phyloP scores from a whole-genome alignment of 2,329 filamentous ascomycete species.

The Colletotrichum noveboracense region DNA sequence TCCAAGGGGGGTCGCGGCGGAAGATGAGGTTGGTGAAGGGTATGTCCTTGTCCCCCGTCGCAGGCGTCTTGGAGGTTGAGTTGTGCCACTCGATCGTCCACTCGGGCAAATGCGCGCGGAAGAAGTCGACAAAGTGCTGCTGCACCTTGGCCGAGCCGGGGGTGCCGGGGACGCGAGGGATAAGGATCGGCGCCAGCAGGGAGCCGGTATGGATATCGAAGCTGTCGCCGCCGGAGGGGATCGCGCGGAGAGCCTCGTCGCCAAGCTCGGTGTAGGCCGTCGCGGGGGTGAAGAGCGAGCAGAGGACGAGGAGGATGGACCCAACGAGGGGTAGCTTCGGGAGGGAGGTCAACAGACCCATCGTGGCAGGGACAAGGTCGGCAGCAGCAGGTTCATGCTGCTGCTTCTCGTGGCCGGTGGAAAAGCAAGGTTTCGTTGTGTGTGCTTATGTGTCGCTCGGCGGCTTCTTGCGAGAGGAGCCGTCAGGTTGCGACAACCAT shows the following conservation, averaged over 20 bases:
- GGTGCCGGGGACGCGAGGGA: constrained; percentile 88
- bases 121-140: constrained; percentile 85
- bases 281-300: constrained; percentile 29
- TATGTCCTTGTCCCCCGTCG: constrained; percentile 71
- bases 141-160: constrained; percentile 75
- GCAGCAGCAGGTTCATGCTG: constrained; percentile 17
- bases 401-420: background rate
- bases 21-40: constrained; percentile 90
- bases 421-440: background rate
- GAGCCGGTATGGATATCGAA: constrained; percentile 80
- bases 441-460: background rate
- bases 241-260: constrained; percentile 72
- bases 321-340: constrained; percentile 20
- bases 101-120: constrained; percentile 72
- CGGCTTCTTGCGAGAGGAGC: constrained; percentile 1
- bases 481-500: constrained; percentile 6
- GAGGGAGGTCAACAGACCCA: constrained; percentile 17
- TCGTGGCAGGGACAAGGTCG: constrained; percentile 7
- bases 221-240: constrained; percentile 75
- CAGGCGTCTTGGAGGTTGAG: constrained; percentile 83
- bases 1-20: constrained; percentile 86
- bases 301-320: constrained; percentile 22
- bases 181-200: constrained; percentile 85
- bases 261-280: constrained; percentile 63
- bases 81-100: constrained; percentile 90